These are phyloP conservation scores for Tolypocladium inflatum DNA, from an alignment of 2,329 filamentous ascomycete genomes.

Conservation along the genomic window DNA sequence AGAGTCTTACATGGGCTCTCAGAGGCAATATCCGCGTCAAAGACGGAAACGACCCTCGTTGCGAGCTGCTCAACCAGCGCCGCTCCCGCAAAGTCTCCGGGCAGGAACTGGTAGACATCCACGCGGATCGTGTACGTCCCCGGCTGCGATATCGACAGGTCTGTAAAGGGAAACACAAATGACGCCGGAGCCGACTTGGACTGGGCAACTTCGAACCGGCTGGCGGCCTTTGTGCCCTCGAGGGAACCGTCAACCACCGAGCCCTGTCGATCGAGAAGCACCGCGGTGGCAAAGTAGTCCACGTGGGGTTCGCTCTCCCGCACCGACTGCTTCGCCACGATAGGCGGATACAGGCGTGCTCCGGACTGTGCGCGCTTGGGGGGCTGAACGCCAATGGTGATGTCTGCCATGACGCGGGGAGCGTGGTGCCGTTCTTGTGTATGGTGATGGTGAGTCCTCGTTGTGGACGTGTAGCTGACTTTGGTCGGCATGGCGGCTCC, in stretches of 20 bases:
- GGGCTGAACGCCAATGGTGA: constrained; percentile 14
- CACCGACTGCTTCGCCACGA: constrained; percentile 10
- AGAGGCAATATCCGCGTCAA: constrained; percentile 2
- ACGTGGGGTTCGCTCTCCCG: neutral
- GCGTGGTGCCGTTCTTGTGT: neutral
- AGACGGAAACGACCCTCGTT: constrained; percentile 8
- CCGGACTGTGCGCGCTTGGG: constrained; percentile 9
- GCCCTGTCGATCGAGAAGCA: constrained; percentile 11
- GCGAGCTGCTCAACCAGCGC: constrained; percentile 8
- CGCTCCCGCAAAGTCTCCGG: constrained; percentile 4
- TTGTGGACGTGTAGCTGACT: neutral
- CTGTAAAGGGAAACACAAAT: constrained; percentile 14
- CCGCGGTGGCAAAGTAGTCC: constrained; percentile 17
- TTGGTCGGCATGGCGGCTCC: constrained; percentile 1
- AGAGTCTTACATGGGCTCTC: constrained; percentile 6
- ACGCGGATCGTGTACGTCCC: constrained; percentile 17
- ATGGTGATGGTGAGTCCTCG: neutral
- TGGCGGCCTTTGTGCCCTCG: constrained; percentile 8
- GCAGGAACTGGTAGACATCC: constrained; percentile 16
- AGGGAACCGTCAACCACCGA: constrained; percentile 10
- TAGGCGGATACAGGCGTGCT: constrained; percentile 11
- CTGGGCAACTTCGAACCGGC: constrained; percentile 7
- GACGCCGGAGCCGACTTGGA: constrained; percentile 3
- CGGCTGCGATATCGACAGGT: constrained; percentile 11
- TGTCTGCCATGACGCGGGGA: constrained; percentile 4